These are phyloP conservation scores for Saccharomycopsis sp. DNA, from an alignment of 805 yeast species.

Conservation along the genomic window DNA sequence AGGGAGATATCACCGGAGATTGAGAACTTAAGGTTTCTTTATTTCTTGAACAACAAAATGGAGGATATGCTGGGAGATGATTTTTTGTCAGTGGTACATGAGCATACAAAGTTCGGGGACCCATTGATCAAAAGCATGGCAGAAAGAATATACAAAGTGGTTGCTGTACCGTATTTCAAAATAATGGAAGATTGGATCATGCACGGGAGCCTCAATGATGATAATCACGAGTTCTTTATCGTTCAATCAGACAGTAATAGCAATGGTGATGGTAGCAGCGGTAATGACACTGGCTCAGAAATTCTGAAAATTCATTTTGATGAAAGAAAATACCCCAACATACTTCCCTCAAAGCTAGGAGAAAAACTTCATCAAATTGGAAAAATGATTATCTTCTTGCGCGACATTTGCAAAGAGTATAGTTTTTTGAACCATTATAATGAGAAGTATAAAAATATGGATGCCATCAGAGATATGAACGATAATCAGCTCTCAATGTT, in stretches of 20 bases:
- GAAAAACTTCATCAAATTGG: constrained; percentile 58
- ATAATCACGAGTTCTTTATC: constrained; percentile 54
- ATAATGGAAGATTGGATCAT: constrained; percentile 59
- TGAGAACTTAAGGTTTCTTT: constrained; percentile 48
- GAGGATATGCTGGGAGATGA: constrained; percentile 35
- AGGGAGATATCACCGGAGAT: constrained; percentile 41
- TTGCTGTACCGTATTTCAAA: constrained; percentile 51
- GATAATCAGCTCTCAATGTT: constrained; percentile 11
- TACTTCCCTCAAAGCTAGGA: constrained; percentile 34
- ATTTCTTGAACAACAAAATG: constrained; percentile 33
- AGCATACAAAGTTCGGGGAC: constrained; percentile 59
- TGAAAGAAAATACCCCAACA: constrained; percentile 35
- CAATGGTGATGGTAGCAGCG: constrained; percentile 18
- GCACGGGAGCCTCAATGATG: constrained; percentile 51
- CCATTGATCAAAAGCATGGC: constrained; percentile 37
- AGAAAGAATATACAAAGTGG: constrained; percentile 33
- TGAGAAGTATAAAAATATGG: constrained; percentile 22
- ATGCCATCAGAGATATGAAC: constrained; percentile 8
- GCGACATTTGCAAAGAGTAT: constrained; percentile 55
- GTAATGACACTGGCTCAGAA: too few species aligned
- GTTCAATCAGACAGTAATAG: not conserved
- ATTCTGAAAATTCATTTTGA: too few species aligned
- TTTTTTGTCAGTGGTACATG: constrained; percentile 44
- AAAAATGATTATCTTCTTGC: constrained; percentile 55
- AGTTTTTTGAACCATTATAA: constrained; percentile 49